These are phyloP conservation scores for Lippia alba DNA, from an alignment of 305 asterid species.

Conservation along the genomic window DNA sequence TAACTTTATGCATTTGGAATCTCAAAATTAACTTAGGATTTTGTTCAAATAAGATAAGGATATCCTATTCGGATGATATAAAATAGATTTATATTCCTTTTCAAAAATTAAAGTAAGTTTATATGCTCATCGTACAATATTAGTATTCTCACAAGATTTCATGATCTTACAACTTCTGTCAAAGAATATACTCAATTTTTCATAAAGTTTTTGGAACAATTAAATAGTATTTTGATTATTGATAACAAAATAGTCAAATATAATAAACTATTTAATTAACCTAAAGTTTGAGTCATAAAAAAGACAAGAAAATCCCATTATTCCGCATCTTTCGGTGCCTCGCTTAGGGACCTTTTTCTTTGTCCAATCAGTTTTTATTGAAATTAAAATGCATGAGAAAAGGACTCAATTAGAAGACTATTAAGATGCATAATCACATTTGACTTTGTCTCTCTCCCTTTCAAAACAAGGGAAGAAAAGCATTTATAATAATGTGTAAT, in stretches of 20 bases:
- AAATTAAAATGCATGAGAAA: slow-evolving; percentile 33
- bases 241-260: not conserved
- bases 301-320: slow-evolving; percentile 25
- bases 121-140: not conserved
- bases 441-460: slow-evolving; percentile 25
- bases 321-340: slow-evolving; percentile 40
- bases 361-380: slow-evolving; percentile 35
- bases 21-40: slow-evolving; percentile 7
- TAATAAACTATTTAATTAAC: not conserved
- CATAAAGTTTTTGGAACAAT: not conserved
- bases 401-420: slow-evolving; percentile 12
- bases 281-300: slow-evolving; percentile 1
- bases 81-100: slow-evolving; percentile 7
- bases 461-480: slow-evolving; percentile 9
- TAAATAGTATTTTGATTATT: not conserved
- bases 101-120: not conserved
- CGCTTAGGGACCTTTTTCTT: slow-evolving; percentile 24
- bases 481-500: not conserved
- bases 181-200: not conserved
- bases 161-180: not conserved
- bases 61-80: slow-evolving; percentile 22
- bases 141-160: not conserved
- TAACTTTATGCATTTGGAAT: slow-evolving; percentile 24
- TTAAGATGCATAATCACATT: slow-evolving; percentile 19
- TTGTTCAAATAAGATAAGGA: slow-evolving; percentile 20